These are phyloP conservation scores for Escovopsis sp. DNA, from an alignment of 2,329 filamentous ascomycete genomes.

Conservation along the genomic window DNA sequence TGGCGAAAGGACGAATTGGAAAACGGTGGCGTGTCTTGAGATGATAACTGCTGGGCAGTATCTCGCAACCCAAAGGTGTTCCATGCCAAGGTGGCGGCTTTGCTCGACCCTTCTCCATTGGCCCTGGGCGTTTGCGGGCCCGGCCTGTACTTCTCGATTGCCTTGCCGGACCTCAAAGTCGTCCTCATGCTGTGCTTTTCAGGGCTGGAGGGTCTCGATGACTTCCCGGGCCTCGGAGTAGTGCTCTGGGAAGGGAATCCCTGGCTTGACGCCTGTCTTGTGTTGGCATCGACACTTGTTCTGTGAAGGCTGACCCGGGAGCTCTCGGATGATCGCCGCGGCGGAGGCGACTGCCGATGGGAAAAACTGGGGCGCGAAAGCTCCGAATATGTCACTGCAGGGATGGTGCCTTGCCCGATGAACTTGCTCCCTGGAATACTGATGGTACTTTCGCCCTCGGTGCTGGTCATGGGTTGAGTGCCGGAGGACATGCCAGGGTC, in stretches of 20 bases:
- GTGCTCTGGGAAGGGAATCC: constrained; percentile 19
- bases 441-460: constrained; percentile 10
- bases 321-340: constrained; percentile 36
- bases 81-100: constrained; percentile 52
- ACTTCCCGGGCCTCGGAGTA: constrained; percentile 20
- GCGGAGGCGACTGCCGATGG: constrained; percentile 41
- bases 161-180: constrained; percentile 38
- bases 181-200: constrained; percentile 49
- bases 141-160: constrained; percentile 27
- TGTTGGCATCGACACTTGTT: constrained; percentile 7
- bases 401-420: constrained; percentile 71
- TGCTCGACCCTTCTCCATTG: constrained; percentile 40
- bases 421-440: constrained; percentile 34
- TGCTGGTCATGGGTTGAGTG: constrained; percentile 10
- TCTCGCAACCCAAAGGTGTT: constrained; percentile 29
- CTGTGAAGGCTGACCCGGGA: constrained; percentile 23
- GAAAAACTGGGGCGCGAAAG: constrained; percentile 55
- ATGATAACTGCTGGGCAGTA: constrained; percentile 13
- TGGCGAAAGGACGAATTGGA: constrained; percentile 11
- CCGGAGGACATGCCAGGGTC: constrained; percentile 2
- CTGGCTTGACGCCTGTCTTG: constrained; percentile 10
- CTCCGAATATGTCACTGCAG: constrained; percentile 64
- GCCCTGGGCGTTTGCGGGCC: constrained; percentile 27
- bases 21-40: constrained; percentile 11
- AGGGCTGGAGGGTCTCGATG: constrained; percentile 38